These are phyloP conservation scores for Neurospora sp. DNA, from an alignment of 495 filamentous ascomycete species.

Conservation along the genomic window DNA sequence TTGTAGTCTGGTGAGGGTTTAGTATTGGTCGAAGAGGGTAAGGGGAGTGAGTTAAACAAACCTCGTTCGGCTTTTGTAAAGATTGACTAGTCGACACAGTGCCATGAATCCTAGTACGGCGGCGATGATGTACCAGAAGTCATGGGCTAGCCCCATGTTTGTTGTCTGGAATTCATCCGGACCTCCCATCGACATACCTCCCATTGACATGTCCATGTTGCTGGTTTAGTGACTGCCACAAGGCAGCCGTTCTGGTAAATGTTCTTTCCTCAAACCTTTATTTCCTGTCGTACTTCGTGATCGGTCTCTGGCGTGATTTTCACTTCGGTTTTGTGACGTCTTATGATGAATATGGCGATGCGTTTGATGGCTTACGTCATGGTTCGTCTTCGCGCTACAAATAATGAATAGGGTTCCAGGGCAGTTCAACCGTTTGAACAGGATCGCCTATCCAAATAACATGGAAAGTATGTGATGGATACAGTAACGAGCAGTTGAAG, in stretches of 20 bases:
- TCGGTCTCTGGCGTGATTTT: neutral
- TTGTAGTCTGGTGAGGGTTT: slow-evolving; percentile 24
- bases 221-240: neutral
- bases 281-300: neutral
- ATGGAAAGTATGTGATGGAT: neutral
- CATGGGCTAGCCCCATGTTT: slow-evolving; percentile 34
- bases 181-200: slow-evolving; percentile 1
- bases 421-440: neutral
- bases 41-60: slow-evolving; percentile 6
- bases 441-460: neutral
- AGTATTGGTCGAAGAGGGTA: neutral
- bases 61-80: slow-evolving; percentile 24
- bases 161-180: slow-evolving; percentile 20
- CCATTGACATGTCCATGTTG: neutral
- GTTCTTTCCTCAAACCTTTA: neutral
- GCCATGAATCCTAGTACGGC: slow-evolving; percentile 29
- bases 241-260: neutral
- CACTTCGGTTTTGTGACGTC: neutral
- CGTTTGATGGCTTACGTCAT: neutral
- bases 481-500: neutral
- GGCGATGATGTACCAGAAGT: slow-evolving; percentile 43
- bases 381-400: neutral
- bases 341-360: neutral
- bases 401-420: neutral
- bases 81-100: slow-evolving; percentile 29